phyloP scores from a whole-genome alignment of 1,284 basidiomycete species.

The Fomitopsis betulina region DNA sequence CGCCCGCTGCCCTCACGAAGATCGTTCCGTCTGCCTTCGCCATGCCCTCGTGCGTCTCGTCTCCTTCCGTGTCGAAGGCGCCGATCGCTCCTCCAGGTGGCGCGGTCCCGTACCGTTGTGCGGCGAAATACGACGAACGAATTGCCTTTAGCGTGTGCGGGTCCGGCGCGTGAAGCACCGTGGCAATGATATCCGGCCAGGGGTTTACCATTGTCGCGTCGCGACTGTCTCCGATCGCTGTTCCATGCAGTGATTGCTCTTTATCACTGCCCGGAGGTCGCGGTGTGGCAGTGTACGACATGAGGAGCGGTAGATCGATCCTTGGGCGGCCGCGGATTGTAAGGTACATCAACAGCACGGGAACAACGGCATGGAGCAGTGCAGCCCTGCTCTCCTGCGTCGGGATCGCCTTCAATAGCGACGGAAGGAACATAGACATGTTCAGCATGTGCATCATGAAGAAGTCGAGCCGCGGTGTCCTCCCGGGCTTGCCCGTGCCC shows the following conservation, averaged over 20 bases:
- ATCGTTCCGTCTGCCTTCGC: conserved; percentile 53
- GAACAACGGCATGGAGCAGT: conserved; percentile 45
- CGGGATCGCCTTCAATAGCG: conserved; percentile 37
- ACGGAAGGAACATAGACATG: conserved; percentile 55
- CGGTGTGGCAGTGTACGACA: conserved; percentile 46
- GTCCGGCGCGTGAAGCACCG: conserved; percentile 51
- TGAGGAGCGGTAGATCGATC: conserved; percentile 50
- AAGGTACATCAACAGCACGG: conserved; percentile 39
- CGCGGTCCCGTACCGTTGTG: conserved; percentile 44
- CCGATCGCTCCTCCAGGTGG: conserved; percentile 41
- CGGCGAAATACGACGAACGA: conserved; percentile 49
- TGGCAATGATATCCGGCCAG: conserved; percentile 55
- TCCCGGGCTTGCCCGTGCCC: conserved; percentile 45
- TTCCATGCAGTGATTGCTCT: conserved; percentile 16
- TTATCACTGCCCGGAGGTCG: conserved; percentile 23
- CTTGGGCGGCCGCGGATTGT: conserved; percentile 55
- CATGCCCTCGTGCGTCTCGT: conserved; percentile 42
- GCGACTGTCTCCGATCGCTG: conserved; percentile 33
- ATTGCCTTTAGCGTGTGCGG: conserved; percentile 59
- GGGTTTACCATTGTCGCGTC: conserved; percentile 42
- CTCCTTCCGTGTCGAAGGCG: conserved; percentile 30
- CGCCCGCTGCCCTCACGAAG: conserved; percentile 60
- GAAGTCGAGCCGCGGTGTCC: conserved; percentile 58
- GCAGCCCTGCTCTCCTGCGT: conserved; percentile 36
- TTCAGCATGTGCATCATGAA: conserved; percentile 72